Evolutionary conservation across 768 basidiomycete species (phyloP).

Genomic region (Podaxis sp.): DNA sequence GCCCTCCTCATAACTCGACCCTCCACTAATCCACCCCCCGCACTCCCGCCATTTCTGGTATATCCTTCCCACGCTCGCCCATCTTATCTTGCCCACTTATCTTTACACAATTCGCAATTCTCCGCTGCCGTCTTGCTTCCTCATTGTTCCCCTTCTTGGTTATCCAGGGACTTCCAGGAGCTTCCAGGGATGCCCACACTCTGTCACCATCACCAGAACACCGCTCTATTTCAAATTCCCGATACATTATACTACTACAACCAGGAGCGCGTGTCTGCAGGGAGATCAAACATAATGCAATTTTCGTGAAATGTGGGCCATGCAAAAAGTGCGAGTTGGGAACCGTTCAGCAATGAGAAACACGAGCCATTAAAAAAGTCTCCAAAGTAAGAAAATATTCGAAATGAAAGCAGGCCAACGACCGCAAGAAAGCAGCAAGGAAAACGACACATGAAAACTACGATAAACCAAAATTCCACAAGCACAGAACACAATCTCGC

Average conservation of each 20-base stretch:
- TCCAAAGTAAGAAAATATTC: background rate
- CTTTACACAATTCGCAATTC: background rate
- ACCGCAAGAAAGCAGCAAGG: background rate
- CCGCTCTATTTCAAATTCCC: background rate
- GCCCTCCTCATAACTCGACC: background rate
- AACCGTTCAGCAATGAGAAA: background rate
- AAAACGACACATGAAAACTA: background rate
- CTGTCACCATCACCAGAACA: background rate
- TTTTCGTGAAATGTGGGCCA: background rate
- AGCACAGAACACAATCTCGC: background rate
- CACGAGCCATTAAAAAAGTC: background rate
- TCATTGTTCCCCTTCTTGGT: background rate
- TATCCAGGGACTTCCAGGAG: background rate
- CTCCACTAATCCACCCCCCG: background rate
- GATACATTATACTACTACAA: background rate
- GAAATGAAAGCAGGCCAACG: background rate
- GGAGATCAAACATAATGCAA: background rate
- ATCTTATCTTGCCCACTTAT: background rate
- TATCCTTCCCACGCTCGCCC: background rate
- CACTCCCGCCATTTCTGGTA: background rate
- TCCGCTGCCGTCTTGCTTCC: background rate
- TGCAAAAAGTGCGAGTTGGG: background rate
- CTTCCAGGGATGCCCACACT: background rate
- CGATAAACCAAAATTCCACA: conserved; percentile 2
- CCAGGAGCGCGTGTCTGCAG: background rate